These are phyloP conservation scores for Kazachstania viticola DNA, from an alignment of 805 yeast genomes.

Conservation along the genomic window DNA sequence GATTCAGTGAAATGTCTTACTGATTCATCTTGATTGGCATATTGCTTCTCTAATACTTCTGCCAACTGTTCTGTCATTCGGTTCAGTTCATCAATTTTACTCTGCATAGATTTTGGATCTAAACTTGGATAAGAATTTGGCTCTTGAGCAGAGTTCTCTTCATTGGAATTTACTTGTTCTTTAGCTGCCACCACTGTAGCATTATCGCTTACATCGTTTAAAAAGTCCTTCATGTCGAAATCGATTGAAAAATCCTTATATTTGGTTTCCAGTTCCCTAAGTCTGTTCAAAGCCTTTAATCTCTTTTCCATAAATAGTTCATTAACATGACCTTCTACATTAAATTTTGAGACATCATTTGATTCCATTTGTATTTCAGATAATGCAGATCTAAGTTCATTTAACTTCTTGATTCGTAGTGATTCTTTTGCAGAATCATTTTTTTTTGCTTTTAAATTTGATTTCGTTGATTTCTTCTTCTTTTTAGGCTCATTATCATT, in stretches of 20 bases:
- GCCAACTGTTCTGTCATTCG: conserved; percentile 15
- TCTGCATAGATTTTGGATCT: conserved; percentile 17
- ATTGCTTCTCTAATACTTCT: conserved; percentile 4
- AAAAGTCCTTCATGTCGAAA: conserved; percentile 23
- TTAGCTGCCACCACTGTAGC: too few relatives aligned
- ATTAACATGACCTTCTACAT: conserved; percentile 38
- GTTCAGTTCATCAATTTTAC: conserved; percentile 17
- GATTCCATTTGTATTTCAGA: conserved; percentile 60
- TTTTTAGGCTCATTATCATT: not conserved
- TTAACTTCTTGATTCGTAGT: conserved; percentile 46
- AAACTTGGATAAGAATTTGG: conserved; percentile 8
- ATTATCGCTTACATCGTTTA: not conserved
- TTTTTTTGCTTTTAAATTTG: conserved; percentile 3
- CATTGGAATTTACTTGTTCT: too few relatives aligned
- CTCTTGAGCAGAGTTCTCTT: not conserved
- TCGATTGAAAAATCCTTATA: conserved; percentile 56
- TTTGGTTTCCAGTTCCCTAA: conserved; percentile 54
- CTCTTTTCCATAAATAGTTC: conserved; percentile 51
- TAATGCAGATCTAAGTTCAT: conserved; percentile 43
- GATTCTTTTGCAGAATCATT: conserved; percentile 25
- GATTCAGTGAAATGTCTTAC: conserved; percentile 2
- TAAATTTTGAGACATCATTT: conserved; percentile 62
- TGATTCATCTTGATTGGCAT: conserved; percentile 1
- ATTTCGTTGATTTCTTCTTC: conserved; percentile 1
- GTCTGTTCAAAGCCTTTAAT: conserved; percentile 55